Base-by-base conservation (phyloP, 2,329 filamentous ascomycete genomes). In the Alternaria burnsii region DNA sequence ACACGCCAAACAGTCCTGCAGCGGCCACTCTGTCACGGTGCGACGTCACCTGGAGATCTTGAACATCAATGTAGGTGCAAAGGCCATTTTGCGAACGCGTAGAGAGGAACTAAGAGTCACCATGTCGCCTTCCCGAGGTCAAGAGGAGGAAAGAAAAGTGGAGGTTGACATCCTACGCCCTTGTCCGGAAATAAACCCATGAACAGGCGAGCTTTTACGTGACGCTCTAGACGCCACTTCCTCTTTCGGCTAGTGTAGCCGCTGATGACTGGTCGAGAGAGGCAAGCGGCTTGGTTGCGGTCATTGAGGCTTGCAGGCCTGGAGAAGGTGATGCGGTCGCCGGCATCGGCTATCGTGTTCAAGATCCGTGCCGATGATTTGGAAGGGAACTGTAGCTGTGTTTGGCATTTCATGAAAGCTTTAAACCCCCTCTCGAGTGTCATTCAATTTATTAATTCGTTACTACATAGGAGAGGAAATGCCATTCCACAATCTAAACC, bases 401-500 rank as follows among this genome's bases (percentile, higher is more conserved):
- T 11, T 11, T 30, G 12, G 10, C 28, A 36, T 14, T 34, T 34
- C 32, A 7, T 12, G 12, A 36, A 36, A 14, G 32, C 4, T 14
- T 36, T 30, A 2, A 5, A 14, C 32, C 3, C 32, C 5, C 1
- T 14, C 12, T 36, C 32, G 2, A 12, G 12, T 30, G 28, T 34
- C n/a, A 8, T 52, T 53, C 36, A 8, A 53, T 42, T 56, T 20
- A 16, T 61, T 32, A 30, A 50, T 59, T 52, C 24, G 10, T 32
- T 58, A n/a, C 32, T 66, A 74, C 59, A 71, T 67, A 72, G 38
- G 65, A 69, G 58, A 72, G 44, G 36, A 40, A 68, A 66, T 65
- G 61, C 55, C 53, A 16, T 53, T 26, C 12, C 26, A 53, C 72
- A 74, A 71, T 73, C 67, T 76, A 42, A 70, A 59, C 71, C 68